These are phyloP conservation scores for Picea glauca DNA, from an alignment of 75 land plant genomes.

Conservation along the genomic window DNA sequence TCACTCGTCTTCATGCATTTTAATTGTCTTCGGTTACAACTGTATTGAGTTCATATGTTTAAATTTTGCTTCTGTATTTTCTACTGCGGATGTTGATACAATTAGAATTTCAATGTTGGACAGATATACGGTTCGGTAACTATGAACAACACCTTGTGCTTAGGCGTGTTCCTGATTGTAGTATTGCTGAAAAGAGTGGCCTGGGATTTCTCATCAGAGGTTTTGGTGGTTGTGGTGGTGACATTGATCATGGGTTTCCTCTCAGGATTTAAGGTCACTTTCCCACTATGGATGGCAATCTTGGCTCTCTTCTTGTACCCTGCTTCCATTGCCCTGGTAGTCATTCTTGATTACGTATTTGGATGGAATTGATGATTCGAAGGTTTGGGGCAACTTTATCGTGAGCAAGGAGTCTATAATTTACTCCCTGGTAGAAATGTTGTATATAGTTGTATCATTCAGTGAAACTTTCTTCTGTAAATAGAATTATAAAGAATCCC, in stretches of 20 bases:
- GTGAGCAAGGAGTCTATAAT: too few relatives aligned
- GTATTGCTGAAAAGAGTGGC: conserved; percentile 5
- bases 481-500: too few relatives aligned
- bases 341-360: conserved; percentile 35
- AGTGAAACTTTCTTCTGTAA: too few relatives aligned
- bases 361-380: conserved; percentile 30
- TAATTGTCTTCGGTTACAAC: too few relatives aligned
- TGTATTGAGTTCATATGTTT: too few relatives aligned
- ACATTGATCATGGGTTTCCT: conserved; percentile 16
- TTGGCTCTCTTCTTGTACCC: conserved; percentile 15
- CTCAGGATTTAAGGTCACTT: conserved; percentile 3
- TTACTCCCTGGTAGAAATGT: too few relatives aligned
- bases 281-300: conserved; percentile 19
- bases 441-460: too few relatives aligned
- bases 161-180: conserved; percentile 14
- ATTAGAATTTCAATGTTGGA: neutral
- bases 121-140: conserved; percentile 27
- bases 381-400: too few relatives aligned
- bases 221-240: conserved; percentile 14
- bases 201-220: conserved; percentile 31
- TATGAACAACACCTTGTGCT: conserved; percentile 24
- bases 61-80: too few relatives aligned
- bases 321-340: conserved; percentile 27
- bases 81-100: too few relatives aligned
- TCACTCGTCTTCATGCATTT: too few relatives aligned